Base-by-base conservation (phyloP, 306 rosid genomes). In the Gillenia trifoliata region DNA sequence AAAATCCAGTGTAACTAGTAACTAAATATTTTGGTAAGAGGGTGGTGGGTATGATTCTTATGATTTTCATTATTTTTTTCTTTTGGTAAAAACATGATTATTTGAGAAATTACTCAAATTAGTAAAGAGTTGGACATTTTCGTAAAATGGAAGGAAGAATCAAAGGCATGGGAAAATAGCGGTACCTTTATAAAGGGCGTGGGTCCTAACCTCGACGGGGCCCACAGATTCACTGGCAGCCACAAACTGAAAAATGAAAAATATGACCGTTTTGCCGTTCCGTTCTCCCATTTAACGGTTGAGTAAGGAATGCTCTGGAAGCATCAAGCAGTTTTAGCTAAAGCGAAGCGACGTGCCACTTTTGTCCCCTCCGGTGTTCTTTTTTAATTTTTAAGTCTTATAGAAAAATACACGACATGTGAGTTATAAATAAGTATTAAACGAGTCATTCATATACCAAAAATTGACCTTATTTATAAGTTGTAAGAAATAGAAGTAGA, bases 201-300 rank as follows among this genome's bases (percentile, higher is more conserved):
- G 71, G 71, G 38, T 49, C 73, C 59, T 5, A 4, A 3, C 4
- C 15, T 7, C 16, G 2, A 4, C 16, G 13, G 68, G 28, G n/a
- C 50, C 71, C 41, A 30, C 72, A 49, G 19, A 71, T 34, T 71
- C 33, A 12, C 54, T 78, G n/a, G 11, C 66, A 30, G 67, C 81
- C 73, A 7, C 74, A 8, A 36, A n/a, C n/a, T n/a, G n/a, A n/a
- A 28, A 23, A 59, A 22, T 20, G 19, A 23, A 23, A 31, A 49
- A 62, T 12, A 38, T 38, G 79, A 69, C 73, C 83, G 76, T 75
- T 80, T 11, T 3, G 31, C 17, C 17, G 4, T 28, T 17, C 13
- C 22, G 54, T 64, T 22, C 4, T n/a, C 36, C 19, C 6, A 29
- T 43, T 22, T 22, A 79, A 68, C 68, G 73, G 74, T 63, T 20